Base-by-base conservation (phyloP, 768 basidiomycete species). In the Phaeolepiota aurea region DNA sequence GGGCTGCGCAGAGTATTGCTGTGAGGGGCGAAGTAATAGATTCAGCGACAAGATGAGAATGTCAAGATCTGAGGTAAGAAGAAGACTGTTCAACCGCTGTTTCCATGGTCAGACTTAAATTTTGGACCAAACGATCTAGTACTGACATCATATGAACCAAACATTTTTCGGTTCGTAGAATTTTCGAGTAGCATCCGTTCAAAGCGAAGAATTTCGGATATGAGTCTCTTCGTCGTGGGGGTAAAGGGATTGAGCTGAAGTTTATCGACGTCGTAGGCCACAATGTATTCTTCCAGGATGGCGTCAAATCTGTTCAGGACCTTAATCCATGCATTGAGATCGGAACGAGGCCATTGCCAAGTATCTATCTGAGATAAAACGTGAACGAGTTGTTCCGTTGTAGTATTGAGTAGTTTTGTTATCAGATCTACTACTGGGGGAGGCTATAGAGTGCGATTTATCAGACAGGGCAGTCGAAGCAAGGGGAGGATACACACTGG, bases 151-250 rank as follows among this genome's bases (percentile, higher is more conserved):
- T 96, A 99, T 3, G 91, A 94, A 45, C 77, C 82, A 64, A 84
- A 99, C 43, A 92, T 87, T 68, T 97, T 98, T 54, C 96, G 72
- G 58, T 94, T 98, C 30, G 96, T 99, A 35, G 92, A 94, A 59
- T 97, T 96, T 65, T 98, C 96, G 53, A 99, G 69, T 38, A 99
- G 65, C 28, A 98, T 64, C 46, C 87, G 76, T 65, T 91, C 81
- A 48, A 99, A 92, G 49, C 80, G 72, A 45, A 99, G 75, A 48
- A 99, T 83, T 56, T 86, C 82, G 46, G 81, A 77, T 10, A 97
- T 57, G 2, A 78, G 68, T 43, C 72, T 73, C 69, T 91, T 93
- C 18, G 80, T 81, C 32, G 68, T 60, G 0, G 83, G 77, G 1
- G 80, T 77, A 55, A 98, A 96, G 18, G 74, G 71, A 42, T 80